A percentile compares a stretch with the other conserved stretches of the same genome.
phyloP scores from a whole-genome alignment of 495 filamentous ascomycete genomes.

The Chaetomium fimeti region DNA sequence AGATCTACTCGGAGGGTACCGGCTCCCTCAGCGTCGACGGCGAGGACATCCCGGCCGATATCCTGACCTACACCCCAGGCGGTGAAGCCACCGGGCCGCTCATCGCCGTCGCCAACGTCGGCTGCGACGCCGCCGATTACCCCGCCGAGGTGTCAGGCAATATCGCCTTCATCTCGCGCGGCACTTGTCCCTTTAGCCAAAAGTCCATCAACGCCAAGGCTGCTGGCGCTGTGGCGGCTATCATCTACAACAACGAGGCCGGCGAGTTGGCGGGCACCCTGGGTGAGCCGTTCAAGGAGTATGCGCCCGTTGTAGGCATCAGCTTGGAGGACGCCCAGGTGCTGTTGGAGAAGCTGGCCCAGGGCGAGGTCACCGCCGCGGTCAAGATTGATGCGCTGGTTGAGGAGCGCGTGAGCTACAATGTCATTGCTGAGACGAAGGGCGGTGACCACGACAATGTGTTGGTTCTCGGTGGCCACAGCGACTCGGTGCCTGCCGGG shows the following conservation, averaged over 20 bases:
- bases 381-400: constrained; percentile 40
- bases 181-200: constrained; percentile 58
- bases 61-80: constrained; percentile 45
- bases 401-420: constrained; percentile 55
- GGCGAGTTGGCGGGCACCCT: constrained; percentile 57
- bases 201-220: constrained; percentile 60
- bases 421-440: constrained; percentile 69
- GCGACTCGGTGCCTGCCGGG: constrained; percentile 63
- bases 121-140: constrained; percentile 57
- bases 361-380: constrained; percentile 32
- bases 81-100: constrained; percentile 48
- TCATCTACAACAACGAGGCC: constrained; percentile 66
- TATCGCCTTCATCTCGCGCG: constrained; percentile 63
- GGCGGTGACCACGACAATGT: constrained; percentile 63
- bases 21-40: constrained; percentile 40
- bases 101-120: constrained; percentile 52
- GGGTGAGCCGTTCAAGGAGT: constrained; percentile 47
- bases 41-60: constrained; percentile 23
- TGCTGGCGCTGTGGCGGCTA: constrained; percentile 56
- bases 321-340: constrained; percentile 50
- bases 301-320: constrained; percentile 57
- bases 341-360: constrained; percentile 43
- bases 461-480: constrained; percentile 63
- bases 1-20: constrained; percentile 37
- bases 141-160: constrained; percentile 53